Base-by-base conservation (phyloP, 805 yeast species). In the Hanseniaspora thailandica region DNA sequence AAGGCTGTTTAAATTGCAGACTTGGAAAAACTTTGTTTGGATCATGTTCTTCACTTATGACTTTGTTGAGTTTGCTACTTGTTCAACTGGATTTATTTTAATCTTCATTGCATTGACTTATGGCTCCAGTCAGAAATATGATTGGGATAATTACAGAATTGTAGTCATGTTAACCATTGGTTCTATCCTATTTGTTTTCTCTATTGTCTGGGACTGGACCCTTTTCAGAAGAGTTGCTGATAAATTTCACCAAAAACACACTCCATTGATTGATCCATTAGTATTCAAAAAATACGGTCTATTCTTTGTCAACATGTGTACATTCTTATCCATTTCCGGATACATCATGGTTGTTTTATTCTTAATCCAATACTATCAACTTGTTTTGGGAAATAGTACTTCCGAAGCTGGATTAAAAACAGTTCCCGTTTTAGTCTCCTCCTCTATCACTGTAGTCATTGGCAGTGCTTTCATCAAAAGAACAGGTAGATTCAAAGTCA, bases 81-180 rank as follows among this genome's bases (percentile, higher is more conserved):
- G 59, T 30, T 56, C 61, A 8, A 55, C 61, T 19, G 65, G 65
- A 3, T 41, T 60, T 17, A 58, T 60, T 22, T 41, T 61, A 9
- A 46, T 63, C 17, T 49, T 62, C 17, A 44, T 63, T 38, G 66
- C 57, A 0, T 44, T 63, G 33, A 62, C 65, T 10, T 59, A 58
- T 47, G 81, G 82, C 17, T 87, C 86, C 31, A 86, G 86, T 3
- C 68, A 75, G 10, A 67, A 75, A 13, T 80, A 72, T 61, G 62
- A 68, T 0, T 83, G 88, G 88, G 59, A 71, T 58, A 74, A 74
- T 9, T 63, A 73, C 4, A 55, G 67, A 22, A 70, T 70, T 15
- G 72, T 77, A 15, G 50, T 66, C 6, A 64, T 74, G 64, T 61
- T 77, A 39, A 62, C 66, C 2, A 55, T 76, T 38, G 81, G 81